Percentiles rank a stretch among this genome's conserved stretches.
These are phyloP conservation scores for Cenchrus americanus DNA, from an alignment of 176 grass and related monocot genomes.

Conservation along the genomic window DNA sequence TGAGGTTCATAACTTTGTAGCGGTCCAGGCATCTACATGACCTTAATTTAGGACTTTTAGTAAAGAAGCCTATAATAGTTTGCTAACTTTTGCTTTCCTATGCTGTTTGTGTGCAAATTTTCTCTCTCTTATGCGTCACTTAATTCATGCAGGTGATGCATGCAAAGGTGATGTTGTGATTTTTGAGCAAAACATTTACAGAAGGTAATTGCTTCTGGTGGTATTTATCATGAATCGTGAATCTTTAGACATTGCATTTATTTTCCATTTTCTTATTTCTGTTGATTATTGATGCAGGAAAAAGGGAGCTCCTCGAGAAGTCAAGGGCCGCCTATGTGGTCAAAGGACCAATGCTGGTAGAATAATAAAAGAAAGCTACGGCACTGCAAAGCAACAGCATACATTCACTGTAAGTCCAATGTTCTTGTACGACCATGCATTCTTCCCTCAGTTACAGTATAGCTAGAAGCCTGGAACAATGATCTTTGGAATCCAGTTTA, in stretches of 20 bases:
- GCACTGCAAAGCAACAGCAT: slow-evolving; percentile 62
- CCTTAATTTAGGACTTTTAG: not conserved
- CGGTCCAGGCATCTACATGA: not conserved
- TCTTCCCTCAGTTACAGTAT: not conserved
- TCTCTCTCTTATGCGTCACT: slow-evolving; percentile 2
- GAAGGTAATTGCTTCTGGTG: slow-evolving; percentile 53
- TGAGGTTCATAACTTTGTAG: not conserved
- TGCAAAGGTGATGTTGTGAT: slow-evolving; percentile 78
- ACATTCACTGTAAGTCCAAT: slow-evolving; percentile 58
- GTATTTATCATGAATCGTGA: not conserved
- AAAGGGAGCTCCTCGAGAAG: slow-evolving; percentile 48
- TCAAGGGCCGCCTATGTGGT: slow-evolving; percentile 44
- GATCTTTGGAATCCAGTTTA: slow-evolving; percentile 1
- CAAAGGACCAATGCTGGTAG: slow-evolving; percentile 51
- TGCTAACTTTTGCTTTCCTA: not conserved
- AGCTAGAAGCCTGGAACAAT: not conserved
- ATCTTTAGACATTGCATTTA: not conserved
- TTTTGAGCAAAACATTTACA: slow-evolving; percentile 80
- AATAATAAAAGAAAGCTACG: slow-evolving; percentile 68
- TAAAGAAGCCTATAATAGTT: not conserved
- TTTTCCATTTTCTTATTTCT: not conserved
- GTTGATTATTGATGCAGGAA: slow-evolving; percentile 36
- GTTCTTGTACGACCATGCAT: not conserved
- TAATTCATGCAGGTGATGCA: slow-evolving; percentile 59
- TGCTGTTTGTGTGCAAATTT: slow-evolving; percentile 18